Evolutionary conservation across 2,329 filamentous ascomycete genomes (phyloP), one percentile per base, ranked within the genome.

Genomic region (Aspergillus pseudotamarii): DNA sequence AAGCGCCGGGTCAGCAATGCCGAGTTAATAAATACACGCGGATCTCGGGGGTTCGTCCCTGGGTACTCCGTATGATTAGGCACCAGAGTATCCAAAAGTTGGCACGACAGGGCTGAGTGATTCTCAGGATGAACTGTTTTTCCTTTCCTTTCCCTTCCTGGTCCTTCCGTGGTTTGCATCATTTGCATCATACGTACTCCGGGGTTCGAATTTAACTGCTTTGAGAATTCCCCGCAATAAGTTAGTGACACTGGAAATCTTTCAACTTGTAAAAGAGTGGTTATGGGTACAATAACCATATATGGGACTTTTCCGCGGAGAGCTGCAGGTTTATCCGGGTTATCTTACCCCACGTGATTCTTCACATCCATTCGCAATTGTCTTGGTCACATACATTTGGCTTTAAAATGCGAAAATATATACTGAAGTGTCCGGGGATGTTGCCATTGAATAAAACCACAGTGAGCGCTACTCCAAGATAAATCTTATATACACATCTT

Each of bases 61-160:
- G 34, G 61, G 43, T 51, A 19, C 50, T 48, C 26, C 26, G 26
- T 4, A 16, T 21, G 14, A 36, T 38, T 64, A 66, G 64, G 64
- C 64, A 66, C 61, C 64, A 66, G 58, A 60, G 55, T 66, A 66
- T 65, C 50, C 51, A 30, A 23, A 36, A 36, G 14, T 21, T 54
- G 21, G 41, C 26, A 45, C 36, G 36, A 36, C 28, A 43, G 34
- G 16, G 58, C 50, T 53, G 50, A 53, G 50, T 9, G 45, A 53
- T 21, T 23, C 23, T n/a, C 32, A 9, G 45, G 57, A 38, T 30
- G 14, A 50, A 34, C 36, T 28, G 34, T 23, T 34, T 21, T 59
- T 59, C 58, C 46, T 30, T 59, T 28, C 4, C 48, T n/a, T 59
- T 41, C 57, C 45, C 26, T 59, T 51, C 57, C 45, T 58, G 36